Evolutionary conservation across 106 monocot genomes (phyloP), one percentile per base, ranked within the genome.

Genomic region (Dendrobium chrysotoxum): DNA sequence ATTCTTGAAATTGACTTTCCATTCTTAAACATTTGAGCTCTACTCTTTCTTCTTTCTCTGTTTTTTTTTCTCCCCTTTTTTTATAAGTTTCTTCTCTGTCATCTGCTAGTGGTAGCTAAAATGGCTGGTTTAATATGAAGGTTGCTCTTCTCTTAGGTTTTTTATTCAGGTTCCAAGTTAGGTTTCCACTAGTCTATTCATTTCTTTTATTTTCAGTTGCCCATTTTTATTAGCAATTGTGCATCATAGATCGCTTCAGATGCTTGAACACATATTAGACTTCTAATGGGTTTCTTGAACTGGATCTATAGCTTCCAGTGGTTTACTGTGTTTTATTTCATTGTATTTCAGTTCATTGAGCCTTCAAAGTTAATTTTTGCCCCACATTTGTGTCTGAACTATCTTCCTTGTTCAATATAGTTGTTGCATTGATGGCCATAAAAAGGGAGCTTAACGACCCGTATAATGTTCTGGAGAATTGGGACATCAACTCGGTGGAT

Each of bases 401-500:
- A 47, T 17, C 61, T 65, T 75, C 21, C 80, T 70, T 77, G 38
- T 31, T 70, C 70, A 70, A 17, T 83, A 79, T 89, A 97, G 97
- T 97, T 74, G 97, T 97, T 58, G 97, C 97, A 20, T 79, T 94
- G 80, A 80, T 94, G 85, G 88, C 89, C 7, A 91, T 97, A 82
- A 97, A 97, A 64, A 81, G 78, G 54, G 89, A 92, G 68, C 79
- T 97, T 44, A 81, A 89, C 21, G 97, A 94, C 78, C 97, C 94
- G 1, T 85, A 88, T 28, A 91, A 97, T 77, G 94, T 94, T 26
- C 75, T 97, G 66, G 89, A 89, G 61, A 94, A 91, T 83, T 97
- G 97, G 97, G 97, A 97, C 80, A 89, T 97, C n/a, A 97, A 94
- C 78, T 94, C 97, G 2, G 97, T 97, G 4, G 97, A 97, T 91